Evolutionary conservation across 2,329 filamentous ascomycete species (phyloP).

Genomic region (Neonectria punicea): DNA sequence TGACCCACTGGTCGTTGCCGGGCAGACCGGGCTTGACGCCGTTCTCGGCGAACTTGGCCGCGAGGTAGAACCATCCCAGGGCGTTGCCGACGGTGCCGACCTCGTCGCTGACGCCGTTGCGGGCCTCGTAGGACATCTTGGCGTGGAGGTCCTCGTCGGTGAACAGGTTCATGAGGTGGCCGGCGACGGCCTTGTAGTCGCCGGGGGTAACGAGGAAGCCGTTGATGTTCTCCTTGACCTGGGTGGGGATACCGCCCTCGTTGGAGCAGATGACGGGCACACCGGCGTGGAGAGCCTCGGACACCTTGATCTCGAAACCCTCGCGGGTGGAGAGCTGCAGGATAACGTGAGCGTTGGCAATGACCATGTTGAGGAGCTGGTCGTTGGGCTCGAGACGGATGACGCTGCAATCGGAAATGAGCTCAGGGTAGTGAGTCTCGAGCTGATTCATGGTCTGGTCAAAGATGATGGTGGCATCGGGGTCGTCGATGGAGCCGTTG

Average conservation of each 20-base stretch:
- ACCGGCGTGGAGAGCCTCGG: constrained; percentile 83
- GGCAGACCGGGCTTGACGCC: constrained; percentile 60
- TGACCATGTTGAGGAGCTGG: constrained; percentile 80
- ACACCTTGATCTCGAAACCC: constrained; percentile 89
- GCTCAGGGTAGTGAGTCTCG: constrained; percentile 68
- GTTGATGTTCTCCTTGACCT: constrained; percentile 76
- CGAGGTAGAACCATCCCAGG: constrained; percentile 81
- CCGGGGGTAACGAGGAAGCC: constrained; percentile 79
- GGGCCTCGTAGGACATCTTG: constrained; percentile 73
- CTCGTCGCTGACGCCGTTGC: constrained; percentile 78
- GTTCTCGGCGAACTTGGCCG: constrained; percentile 69
- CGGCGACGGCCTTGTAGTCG: constrained; percentile 76
- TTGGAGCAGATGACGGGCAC: constrained; percentile 80
- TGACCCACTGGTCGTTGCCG: constrained; percentile 62
- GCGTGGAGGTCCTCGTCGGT: constrained; percentile 72
- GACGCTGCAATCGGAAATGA: constrained; percentile 74
- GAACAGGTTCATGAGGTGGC: constrained; percentile 73
- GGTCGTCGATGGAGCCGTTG: constrained; percentile 84
- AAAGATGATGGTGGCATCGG: constrained; percentile 77
- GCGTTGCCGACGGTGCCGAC: constrained; percentile 84
- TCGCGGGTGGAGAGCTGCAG: constrained; percentile 85
- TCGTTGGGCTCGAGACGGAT: constrained; percentile 83
- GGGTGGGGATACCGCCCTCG: constrained; percentile 83
- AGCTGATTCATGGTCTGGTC: constrained; percentile 77
- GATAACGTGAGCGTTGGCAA: constrained; percentile 77